A percentile compares a stretch with the other conserved stretches of the same genome.
These are phyloP conservation scores for Cyclostephanos tholiformis DNA, from an alignment of 108 stramenopile species.

Conservation along the genomic window DNA sequence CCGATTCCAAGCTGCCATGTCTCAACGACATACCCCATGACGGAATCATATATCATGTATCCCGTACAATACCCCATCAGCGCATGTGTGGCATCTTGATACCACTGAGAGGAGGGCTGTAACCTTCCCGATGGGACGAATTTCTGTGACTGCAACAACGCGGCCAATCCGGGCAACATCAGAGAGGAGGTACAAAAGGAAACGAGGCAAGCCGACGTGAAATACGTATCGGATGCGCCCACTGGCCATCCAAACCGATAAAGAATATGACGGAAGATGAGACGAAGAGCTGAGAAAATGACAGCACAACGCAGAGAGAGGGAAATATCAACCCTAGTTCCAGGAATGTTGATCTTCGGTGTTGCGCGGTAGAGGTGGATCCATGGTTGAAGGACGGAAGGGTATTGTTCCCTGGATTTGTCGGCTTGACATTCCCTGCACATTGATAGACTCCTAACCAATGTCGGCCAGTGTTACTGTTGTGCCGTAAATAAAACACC, in stretches of 20 bases:
- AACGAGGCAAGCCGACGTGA: constrained; percentile 25
- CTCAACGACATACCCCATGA: constrained; percentile 38
- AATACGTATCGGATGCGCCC: constrained; percentile 13
- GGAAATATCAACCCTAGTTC: constrained; percentile 31
- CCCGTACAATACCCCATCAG: constrained; percentile 46
- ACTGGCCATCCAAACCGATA: constrained; percentile 28
- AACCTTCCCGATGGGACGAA: constrained; percentile 32
- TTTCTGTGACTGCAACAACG: constrained; percentile 26
- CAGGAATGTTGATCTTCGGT: constrained; percentile 33
- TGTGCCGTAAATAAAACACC: no score
- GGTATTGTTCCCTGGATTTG: constrained; percentile 13
- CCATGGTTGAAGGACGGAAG: constrained; percentile 23
- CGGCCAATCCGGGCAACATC: constrained; percentile 27
- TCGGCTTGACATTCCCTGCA: background rate
- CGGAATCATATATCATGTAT: constrained; percentile 50
- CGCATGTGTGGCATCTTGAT: constrained; percentile 34
- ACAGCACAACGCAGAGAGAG: constrained; percentile 36
- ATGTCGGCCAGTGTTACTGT: no score
- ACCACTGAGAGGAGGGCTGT: constrained; percentile 35
- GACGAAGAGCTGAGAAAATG: constrained; percentile 22
- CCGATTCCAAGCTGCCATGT: constrained; percentile 41
- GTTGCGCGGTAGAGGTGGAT: constrained; percentile 37
- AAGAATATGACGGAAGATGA: constrained; percentile 16
- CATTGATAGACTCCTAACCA: background rate
- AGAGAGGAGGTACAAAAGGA: constrained; percentile 32